A percentile compares a stretch with the other conserved stretches of the same genome.
Conservation (phyloP, 805 yeast genomes). For the Kazachstania psychrophila region DNA sequence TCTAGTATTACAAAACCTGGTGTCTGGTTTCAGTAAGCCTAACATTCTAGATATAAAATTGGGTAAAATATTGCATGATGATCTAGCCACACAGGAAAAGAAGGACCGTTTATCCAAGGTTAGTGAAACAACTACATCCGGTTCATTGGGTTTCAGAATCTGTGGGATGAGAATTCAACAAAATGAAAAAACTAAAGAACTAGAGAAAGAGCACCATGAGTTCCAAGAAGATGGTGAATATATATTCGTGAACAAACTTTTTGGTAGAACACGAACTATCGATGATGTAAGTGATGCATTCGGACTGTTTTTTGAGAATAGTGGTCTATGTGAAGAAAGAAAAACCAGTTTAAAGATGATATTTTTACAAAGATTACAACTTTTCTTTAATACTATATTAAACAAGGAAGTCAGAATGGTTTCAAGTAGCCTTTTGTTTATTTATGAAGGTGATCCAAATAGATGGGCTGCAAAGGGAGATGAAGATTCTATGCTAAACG, state of each 20-base stretch:
- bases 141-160: slow-evolving; percentile 61
- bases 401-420: slow-evolving; percentile 54
- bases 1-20: slow-evolving; percentile 63
- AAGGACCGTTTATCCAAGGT: slow-evolving; percentile 52
- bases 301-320: slow-evolving; percentile 36
- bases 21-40: slow-evolving; percentile 55
- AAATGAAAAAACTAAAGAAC: slow-evolving; percentile 10
- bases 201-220: slow-evolving; percentile 12
- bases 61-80: slow-evolving; percentile 66
- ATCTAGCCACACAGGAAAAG: slow-evolving; percentile 49
- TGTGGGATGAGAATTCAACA: slow-evolving; percentile 73
- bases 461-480: slow-evolving; percentile 41
- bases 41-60: slow-evolving; percentile 76
- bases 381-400: slow-evolving; percentile 55
- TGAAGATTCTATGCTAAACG: slow-evolving; percentile 35
- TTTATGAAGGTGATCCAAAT: slow-evolving; percentile 56
- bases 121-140: slow-evolving; percentile 67
- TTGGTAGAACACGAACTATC: slow-evolving; percentile 52
- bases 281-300: slow-evolving; percentile 40
- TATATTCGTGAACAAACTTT: slow-evolving; percentile 50
- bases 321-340: slow-evolving; percentile 27
- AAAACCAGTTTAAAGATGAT: slow-evolving; percentile 34
- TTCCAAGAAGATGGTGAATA: slow-evolving; percentile 33
- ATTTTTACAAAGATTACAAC: slow-evolving; percentile 51
- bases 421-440: slow-evolving; percentile 64